A percentile compares a stretch with the other conserved stretches of the same genome.
Evolutionary conservation across 208 protist species (phyloP).

Genomic region (Trichomonas gallinae): DNA sequence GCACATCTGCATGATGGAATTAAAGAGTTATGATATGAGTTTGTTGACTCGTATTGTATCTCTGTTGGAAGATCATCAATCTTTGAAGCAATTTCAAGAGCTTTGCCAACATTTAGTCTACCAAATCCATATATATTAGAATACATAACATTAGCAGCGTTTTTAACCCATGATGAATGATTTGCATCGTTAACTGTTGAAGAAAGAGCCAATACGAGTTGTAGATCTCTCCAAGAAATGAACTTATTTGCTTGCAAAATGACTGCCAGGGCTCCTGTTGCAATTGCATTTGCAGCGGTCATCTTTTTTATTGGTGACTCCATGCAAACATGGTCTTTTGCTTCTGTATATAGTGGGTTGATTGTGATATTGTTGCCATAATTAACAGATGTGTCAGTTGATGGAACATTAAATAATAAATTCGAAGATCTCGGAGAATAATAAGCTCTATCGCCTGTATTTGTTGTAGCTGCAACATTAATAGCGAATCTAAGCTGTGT

Average conservation of each 20-base stretch:
- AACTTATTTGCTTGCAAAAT: not conserved
- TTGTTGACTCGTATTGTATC: not conserved
- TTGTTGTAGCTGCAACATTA: not conserved
- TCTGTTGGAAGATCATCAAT: not conserved
- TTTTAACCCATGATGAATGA: not conserved
- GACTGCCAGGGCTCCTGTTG: not conserved
- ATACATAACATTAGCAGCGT: not conserved
- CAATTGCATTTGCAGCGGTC: not conserved
- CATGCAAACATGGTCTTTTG: not conserved
- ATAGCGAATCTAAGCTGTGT: not conserved
- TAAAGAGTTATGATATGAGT: no score
- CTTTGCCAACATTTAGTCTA: not conserved
- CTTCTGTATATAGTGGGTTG: not conserved
- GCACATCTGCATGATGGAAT: no score
- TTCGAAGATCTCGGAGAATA: not conserved
- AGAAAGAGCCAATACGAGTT: not conserved
- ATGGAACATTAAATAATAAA: not conserved
- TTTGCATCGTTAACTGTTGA: not conserved
- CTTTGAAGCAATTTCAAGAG: not conserved
- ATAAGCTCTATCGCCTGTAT: not conserved
- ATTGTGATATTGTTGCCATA: not conserved
- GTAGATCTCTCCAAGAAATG: not conserved
- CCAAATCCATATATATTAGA: not conserved
- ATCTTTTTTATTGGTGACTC: not conserved
- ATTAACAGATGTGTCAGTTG: not conserved